Evolutionary conservation across 129 eudicot genomes (phyloP).

Genomic region (Lonicera japonica): DNA sequence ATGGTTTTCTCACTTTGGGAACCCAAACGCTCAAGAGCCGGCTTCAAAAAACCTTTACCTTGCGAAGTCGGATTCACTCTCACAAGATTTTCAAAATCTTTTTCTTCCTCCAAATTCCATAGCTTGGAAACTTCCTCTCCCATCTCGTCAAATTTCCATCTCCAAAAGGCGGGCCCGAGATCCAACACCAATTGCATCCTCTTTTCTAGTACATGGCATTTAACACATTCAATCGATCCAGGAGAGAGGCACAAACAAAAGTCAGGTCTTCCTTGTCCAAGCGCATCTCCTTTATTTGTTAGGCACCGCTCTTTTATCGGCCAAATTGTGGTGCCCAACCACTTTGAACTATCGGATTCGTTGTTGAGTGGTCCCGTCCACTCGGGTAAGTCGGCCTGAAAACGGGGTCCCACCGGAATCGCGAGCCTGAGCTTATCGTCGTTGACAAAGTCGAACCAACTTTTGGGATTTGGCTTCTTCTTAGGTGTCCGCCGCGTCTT

Average conservation of each 20-base stretch:
- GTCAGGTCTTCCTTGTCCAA: constrained; percentile 49
- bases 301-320: constrained; percentile 10
- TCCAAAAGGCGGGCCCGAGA: constrained; percentile 45
- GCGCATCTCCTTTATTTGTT: constrained; percentile 6
- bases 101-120: constrained; percentile 46
- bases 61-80: constrained; percentile 21
- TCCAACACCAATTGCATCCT: constrained; percentile 18
- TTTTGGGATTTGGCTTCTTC: constrained; percentile 11
- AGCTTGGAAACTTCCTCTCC: constrained; percentile 49
- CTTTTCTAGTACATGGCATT: constrained; percentile 29
- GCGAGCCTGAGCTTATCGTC: constrained; percentile 23
- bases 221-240: constrained; percentile 30
- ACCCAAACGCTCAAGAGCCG: constrained; percentile 34
- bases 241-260: constrained; percentile 31
- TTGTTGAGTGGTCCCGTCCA: constrained; percentile 29
- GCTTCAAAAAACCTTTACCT: constrained; percentile 31
- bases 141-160: constrained; percentile 63
- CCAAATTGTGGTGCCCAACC: constrained; percentile 50
- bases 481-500: constrained; percentile 6
- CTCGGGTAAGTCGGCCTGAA: constrained; percentile 52
- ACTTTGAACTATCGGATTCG: constrained; percentile 22
- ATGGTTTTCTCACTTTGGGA: constrained; percentile 24
- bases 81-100: constrained; percentile 28
- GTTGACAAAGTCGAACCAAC: constrained; percentile 33
- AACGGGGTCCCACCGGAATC: constrained; percentile 67